Evolutionary conservation across 306 rosid species (phyloP).

Genomic region (Alnus rubra): DNA sequence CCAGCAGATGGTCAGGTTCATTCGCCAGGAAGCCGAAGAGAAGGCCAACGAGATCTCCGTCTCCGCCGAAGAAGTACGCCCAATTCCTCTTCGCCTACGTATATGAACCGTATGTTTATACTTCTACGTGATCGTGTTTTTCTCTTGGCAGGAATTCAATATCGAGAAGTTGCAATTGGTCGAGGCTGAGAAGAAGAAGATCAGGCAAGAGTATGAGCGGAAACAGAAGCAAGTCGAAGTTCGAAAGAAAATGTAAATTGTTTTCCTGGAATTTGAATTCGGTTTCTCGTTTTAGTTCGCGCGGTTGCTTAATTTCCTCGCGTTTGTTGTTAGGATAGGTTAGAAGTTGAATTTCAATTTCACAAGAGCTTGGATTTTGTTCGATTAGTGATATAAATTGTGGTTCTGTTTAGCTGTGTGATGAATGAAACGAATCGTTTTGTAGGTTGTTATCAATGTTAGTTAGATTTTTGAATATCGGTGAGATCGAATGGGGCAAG

Average conservation of each 20-base stretch:
- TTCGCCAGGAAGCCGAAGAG: slow-evolving; percentile 95
- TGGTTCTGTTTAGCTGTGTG: background rate
- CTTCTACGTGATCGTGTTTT: background rate
- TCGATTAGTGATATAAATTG: background rate
- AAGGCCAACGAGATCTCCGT: slow-evolving; percentile 97
- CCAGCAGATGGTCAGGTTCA: slow-evolving; percentile 97
- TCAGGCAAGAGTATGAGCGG: slow-evolving; percentile 91
- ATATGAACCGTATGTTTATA: background rate
- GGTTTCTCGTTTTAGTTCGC: background rate
- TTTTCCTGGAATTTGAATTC: background rate
- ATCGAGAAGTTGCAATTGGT: slow-evolving; percentile 94
- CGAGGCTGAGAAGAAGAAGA: slow-evolving; percentile 96
- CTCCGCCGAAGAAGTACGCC: slow-evolving; percentile 81
- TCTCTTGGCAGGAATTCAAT: slow-evolving; percentile 69
- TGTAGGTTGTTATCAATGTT: background rate
- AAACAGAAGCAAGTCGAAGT: slow-evolving; percentile 89
- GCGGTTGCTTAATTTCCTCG: background rate
- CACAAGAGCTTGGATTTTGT: background rate
- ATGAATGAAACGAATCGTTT: background rate
- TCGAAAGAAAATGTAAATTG: slow-evolving; percentile 83
- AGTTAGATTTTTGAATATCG: too few relatives aligned
- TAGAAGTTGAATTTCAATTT: background rate
- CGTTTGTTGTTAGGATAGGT: background rate
- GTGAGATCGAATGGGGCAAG: too few relatives aligned
- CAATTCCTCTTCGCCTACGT: background rate